Percentiles rank a stretch among this genome's conserved stretches.
These are phyloP conservation scores for Starmerella floris DNA, from an alignment of 805 yeast species.

Conservation along the genomic window DNA sequence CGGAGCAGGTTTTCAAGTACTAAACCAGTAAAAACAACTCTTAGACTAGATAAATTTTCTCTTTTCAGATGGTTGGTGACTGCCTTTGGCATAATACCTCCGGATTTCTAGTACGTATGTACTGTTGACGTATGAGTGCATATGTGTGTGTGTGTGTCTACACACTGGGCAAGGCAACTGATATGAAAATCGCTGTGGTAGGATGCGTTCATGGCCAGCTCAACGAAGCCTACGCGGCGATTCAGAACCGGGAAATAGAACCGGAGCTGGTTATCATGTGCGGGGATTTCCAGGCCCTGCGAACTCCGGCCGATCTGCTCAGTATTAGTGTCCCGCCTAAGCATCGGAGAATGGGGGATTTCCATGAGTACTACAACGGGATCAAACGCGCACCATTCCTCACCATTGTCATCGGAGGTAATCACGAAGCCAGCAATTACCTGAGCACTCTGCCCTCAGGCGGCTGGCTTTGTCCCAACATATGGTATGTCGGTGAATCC, in stretches of 20 bases:
- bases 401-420: conserved; percentile 85
- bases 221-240: conserved; percentile 12
- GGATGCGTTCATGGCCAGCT: conserved; percentile 24
- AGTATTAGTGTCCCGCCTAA: conserved; percentile 71
- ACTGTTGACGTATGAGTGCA: too few relatives aligned
- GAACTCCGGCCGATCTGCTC: conserved; percentile 49
- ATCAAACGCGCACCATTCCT: conserved; percentile 50
- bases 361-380: conserved; percentile 56
- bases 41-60: too few relatives aligned
- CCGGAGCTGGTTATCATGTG: conserved; percentile 57
- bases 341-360: conserved; percentile 66
- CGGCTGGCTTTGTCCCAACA: conserved; percentile 85
- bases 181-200: conserved; percentile 21
- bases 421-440: conserved; percentile 81
- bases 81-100: too few relatives aligned
- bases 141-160: too few relatives aligned
- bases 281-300: conserved; percentile 81
- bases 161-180: not conserved
- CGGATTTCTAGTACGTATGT: too few relatives aligned
- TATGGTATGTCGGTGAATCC: conserved; percentile 70
- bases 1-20: conserved; percentile 81
- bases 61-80: too few relatives aligned
- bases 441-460: conserved; percentile 62
- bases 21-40: conserved; percentile 28
- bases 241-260: not conserved